Base-by-base conservation (phyloP, 176 grass and related monocot genomes). In the Microstegium vimineum region DNA sequence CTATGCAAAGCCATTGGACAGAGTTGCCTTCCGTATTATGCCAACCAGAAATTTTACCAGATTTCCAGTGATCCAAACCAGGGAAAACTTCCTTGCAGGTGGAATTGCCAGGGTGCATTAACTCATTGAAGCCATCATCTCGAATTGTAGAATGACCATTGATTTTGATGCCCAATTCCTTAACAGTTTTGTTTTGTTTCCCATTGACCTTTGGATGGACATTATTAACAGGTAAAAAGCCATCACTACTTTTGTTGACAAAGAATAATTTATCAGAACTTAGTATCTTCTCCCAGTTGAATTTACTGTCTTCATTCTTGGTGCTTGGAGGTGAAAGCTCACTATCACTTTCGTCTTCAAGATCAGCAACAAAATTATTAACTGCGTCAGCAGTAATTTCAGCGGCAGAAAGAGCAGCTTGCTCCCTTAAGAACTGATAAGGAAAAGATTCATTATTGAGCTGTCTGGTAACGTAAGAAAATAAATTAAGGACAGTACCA, bases 1-100 rank as follows among this genome's bases (percentile, higher is more conserved):
- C 81, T 66, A 99, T 82, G 73, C 91, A 95, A 81, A 99, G 84
- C 93, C 96, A 99, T 78, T 95, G 89, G 62, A 99, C 63, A 69
- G 90, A 88, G 72, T 71, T 87, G 54, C 93, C 93, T 84, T 99
- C 93, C 1, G 78, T 51, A 75, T 82, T 93, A 66, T 99, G 96
- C 96, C 96, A 99, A 75, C 52, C 66, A 64, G 87, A 84, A 54
- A 99, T 93, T 91, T 95, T 99, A 72, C 85, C 73, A 66, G 87
- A 90, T 86, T 99, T 99, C 93, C 96, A 99, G 64, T 79, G 85
- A 87, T 99, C 96, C 80, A 99, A 86, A 86, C 87, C 82, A 81
- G 84, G 84, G 52, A 89, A 81, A 73, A 88, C 76, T 74, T 97
- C 94, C 34, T 88, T 97, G 51, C 49, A 88, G 12, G 54, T 61